phyloP scores from a whole-genome alignment of 768 basidiomycete genomes.

The Lactarius vividus region DNA sequence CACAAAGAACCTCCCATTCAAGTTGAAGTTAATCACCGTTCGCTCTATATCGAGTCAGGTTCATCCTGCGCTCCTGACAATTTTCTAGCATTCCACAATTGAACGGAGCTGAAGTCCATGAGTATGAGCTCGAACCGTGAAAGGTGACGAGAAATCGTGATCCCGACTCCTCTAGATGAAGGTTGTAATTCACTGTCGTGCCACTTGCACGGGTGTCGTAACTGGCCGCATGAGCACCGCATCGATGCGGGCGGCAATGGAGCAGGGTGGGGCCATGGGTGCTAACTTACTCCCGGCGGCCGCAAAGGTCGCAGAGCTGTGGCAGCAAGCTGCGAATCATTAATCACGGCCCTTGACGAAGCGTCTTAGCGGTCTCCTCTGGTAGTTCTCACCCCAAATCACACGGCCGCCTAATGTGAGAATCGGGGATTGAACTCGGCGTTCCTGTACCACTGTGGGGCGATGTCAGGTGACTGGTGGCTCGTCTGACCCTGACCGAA shows the following conservation, averaged over 20 bases:
- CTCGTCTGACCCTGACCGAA: not conserved
- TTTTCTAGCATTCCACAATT: not conserved
- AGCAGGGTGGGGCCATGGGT: not conserved
- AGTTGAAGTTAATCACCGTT: not conserved
- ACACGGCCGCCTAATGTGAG: not conserved
- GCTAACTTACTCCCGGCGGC: not conserved
- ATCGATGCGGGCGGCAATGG: not conserved
- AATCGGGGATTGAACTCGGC: not conserved
- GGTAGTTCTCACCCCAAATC: not conserved
- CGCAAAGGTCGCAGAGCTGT: not conserved
- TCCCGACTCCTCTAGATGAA: not conserved
- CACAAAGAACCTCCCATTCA: not conserved
- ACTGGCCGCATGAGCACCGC: not conserved
- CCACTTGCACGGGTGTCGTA: not conserved
- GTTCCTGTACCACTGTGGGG: not conserved
- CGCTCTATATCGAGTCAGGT: not conserved
- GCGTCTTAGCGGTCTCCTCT: not conserved
- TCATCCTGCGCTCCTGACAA: not conserved
- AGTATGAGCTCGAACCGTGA: not conserved
- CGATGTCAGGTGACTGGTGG: not conserved
- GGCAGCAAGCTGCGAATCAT: not conserved
- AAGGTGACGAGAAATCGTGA: not conserved
- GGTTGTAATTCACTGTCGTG: no score
- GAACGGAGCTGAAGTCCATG: not conserved
- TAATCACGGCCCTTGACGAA: not conserved